phyloP scores from a whole-genome alignment of 805 yeast species.

The Wickerhamomyces sydowiorum region DNA sequence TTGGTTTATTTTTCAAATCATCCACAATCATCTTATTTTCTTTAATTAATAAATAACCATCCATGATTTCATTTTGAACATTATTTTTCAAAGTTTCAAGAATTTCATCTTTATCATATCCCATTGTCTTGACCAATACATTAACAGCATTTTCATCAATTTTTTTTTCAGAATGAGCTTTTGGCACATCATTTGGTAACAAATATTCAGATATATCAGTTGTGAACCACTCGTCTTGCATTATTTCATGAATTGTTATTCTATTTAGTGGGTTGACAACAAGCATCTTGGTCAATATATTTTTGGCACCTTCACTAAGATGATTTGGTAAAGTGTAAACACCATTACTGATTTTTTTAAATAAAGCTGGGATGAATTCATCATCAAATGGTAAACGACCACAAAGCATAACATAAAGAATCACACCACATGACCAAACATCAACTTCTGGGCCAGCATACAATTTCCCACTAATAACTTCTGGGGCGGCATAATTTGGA shows the following conservation, averaged over 20 bases:
- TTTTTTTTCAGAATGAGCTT: constrained; percentile 29
- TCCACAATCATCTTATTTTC: constrained; percentile 70
- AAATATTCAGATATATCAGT: constrained; percentile 75
- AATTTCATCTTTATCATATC: constrained; percentile 81
- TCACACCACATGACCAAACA: constrained; percentile 97
- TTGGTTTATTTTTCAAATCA: constrained; percentile 46
- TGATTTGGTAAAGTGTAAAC: constrained; percentile 87
- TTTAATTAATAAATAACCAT: constrained; percentile 77
- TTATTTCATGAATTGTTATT: constrained; percentile 85
- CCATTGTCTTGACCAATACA: constrained; percentile 78
- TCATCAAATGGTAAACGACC: constrained; percentile 96
- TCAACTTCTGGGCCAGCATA: constrained; percentile 98
- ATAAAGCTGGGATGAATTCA: constrained; percentile 89
- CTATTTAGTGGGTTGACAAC: constrained; percentile 93
- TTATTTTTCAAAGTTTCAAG: constrained; percentile 61
- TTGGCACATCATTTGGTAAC: constrained; percentile 41
- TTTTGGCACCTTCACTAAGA: constrained; percentile 79
- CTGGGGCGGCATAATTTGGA: constrained; percentile 97
- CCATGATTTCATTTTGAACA: constrained; percentile 68
- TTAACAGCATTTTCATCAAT: constrained; percentile 72
- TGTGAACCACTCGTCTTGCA: constrained; percentile 93
- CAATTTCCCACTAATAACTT: constrained; percentile 87
- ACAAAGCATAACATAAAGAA: constrained; percentile 90
- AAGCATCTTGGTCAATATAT: constrained; percentile 78
- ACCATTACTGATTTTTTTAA: constrained; percentile 89